phyloP scores from a whole-genome alignment of 345 rosid species.

The Cochlearia excelsa region DNA sequence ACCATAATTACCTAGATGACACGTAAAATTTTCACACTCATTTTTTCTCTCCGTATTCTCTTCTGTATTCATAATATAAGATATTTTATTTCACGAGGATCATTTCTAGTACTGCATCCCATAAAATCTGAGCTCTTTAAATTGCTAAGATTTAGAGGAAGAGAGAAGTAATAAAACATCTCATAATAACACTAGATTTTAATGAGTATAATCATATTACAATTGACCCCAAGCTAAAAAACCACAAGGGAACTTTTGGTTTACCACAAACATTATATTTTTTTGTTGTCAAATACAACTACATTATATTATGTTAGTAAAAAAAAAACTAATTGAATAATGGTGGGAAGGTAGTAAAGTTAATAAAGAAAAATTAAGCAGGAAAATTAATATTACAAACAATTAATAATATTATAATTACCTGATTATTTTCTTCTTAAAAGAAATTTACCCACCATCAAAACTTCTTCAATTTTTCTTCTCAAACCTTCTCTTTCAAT shows the following conservation, averaged over 20 bases:
- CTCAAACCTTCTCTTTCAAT: constrained; percentile 28
- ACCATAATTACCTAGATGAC: too few relatives aligned
- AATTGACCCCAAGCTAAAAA: constrained; percentile 19
- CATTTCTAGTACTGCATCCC: too few relatives aligned
- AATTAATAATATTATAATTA: constrained; percentile 22
- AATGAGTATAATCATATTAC: constrained; percentile 18
- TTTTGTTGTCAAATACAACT: too few relatives aligned
- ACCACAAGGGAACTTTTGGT: too few relatives aligned
- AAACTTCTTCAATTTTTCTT: constrained; percentile 15
- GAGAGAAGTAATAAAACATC: background rate
- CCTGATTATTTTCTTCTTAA: constrained; percentile 7
- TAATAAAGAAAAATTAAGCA: constrained; percentile 10
- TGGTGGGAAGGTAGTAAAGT: constrained; percentile 16
- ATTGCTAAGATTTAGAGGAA: too few relatives aligned
- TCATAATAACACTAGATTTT: background rate
- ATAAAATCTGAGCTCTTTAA: too few relatives aligned
- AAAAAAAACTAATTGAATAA: constrained; percentile 15
- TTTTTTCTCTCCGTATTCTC: too few relatives aligned
- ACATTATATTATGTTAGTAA: constrained; percentile 27
- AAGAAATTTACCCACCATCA: constrained; percentile 33
- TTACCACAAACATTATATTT: too few relatives aligned
- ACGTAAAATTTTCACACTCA: too few relatives aligned
- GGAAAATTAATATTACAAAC: constrained; percentile 27
- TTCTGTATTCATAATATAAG: too few relatives aligned
- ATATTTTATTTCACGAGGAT: too few relatives aligned